Base-by-base conservation (phyloP, 495 filamentous ascomycete genomes). In the Sabuloglossum arenarium region DNA sequence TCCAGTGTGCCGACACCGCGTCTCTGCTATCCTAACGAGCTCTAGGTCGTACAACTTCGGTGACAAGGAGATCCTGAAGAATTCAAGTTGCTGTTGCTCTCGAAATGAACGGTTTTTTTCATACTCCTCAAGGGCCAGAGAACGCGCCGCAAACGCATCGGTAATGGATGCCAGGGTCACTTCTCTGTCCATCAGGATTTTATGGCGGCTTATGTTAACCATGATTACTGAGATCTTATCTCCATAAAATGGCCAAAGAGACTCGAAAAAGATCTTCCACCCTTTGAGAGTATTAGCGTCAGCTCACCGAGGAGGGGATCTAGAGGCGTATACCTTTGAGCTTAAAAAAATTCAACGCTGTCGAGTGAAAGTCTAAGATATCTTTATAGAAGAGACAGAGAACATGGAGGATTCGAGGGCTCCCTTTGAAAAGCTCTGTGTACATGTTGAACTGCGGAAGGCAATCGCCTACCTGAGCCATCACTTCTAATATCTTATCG, bases 371-470 rank as follows among this genome's bases (percentile, higher is more conserved):
- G 29, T 67, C 64, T n/a, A 69, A 59, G 21, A 69, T 63, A 57
- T 69, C 66, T 32, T 61, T 56, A 51, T 61, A 69, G 43, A 67
- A 66, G n/a, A 69, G 59, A 46, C 39, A 57, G 10, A 69, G 53
- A 28, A 63, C 59, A 56, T 61, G 31, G 37, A 60, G 60, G 31
- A 67, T 56, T 0, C 43, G 39, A 4, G 57, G 51, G 49, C 64
- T 65, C 6, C 42, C 16, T 2, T 47, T 31, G 47, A 61, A 61
- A 8, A 63, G 6, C 8, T 57, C 16, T 1, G 45, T n/a, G 37
- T 49, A 32, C 32, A 30, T 11, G 12, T 31, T 49, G 50, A 63
- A 57, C 14, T 59, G 43, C 10, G 61, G 59, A 9, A 63, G 53
- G 9, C 47, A 31, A 12, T 24, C 45, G 9, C 61, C 60, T n/a